Conservation (phyloP, 2,329 filamentous ascomycete genomes). For the Cladosporium sp. region DNA sequence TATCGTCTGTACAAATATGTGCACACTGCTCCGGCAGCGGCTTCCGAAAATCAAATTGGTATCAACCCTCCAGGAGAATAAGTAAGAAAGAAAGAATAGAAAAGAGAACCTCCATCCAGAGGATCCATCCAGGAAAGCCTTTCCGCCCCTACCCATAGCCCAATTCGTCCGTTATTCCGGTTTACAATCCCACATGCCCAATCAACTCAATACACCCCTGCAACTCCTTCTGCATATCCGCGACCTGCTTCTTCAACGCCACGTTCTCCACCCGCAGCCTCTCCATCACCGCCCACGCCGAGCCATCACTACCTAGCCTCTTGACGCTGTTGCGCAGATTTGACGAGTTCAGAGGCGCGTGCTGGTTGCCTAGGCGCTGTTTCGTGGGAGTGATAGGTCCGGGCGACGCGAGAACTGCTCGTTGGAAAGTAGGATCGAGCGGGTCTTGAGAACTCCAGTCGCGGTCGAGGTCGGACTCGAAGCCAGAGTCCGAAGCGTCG, state of each 20-base stretch:
- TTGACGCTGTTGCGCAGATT: constrained; percentile 30
- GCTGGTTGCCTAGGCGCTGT: constrained; percentile 7
- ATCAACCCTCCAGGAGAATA: not conserved
- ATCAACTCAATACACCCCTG: constrained; percentile 61
- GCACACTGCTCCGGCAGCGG: not conserved
- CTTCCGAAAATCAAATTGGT: constrained; percentile 1
- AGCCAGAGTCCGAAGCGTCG: constrained; percentile 58
- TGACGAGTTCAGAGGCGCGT: constrained; percentile 11
- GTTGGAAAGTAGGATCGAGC: constrained; percentile 45
- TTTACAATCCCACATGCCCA: constrained; percentile 17
- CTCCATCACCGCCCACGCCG: constrained; percentile 57
- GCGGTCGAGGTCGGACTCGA: constrained; percentile 60
- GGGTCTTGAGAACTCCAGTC: constrained; percentile 31
- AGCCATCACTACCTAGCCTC: constrained; percentile 40
- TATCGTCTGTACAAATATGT: constrained; percentile 3
- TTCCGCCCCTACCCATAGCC: not conserved
- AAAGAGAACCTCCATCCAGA: not conserved
- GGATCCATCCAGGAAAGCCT: not conserved
- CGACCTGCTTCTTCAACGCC: constrained; percentile 54
- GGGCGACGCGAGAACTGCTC: constrained; percentile 46
- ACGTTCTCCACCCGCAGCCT: constrained; percentile 58
- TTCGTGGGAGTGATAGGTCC: constrained; percentile 37
- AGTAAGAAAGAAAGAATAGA: not conserved
- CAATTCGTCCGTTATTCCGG: not conserved
- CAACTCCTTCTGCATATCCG: constrained; percentile 56